phyloP scores from a whole-genome alignment of 2,329 filamentous ascomycete genomes.

The Didymella exigua region DNA sequence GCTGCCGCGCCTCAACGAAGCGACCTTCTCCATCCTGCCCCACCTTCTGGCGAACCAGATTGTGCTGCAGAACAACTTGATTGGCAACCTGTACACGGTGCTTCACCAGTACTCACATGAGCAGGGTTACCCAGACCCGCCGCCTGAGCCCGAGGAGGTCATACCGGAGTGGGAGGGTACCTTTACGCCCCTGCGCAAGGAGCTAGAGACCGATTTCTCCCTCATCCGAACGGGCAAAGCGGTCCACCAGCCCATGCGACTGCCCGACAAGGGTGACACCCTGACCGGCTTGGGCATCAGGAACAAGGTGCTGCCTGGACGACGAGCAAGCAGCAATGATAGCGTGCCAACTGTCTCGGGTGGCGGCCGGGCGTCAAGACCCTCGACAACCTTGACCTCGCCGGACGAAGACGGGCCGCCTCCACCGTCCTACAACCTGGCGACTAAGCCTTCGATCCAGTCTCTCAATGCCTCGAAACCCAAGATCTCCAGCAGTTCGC shows the following conservation, averaged over 20 bases:
- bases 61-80: slow-evolving; percentile 75
- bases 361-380: slow-evolving; percentile 37
- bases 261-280: slow-evolving; percentile 54
- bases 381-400: slow-evolving; percentile 32
- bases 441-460: slow-evolving; percentile 44
- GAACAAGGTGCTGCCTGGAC: slow-evolving; percentile 49
- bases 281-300: slow-evolving; percentile 56
- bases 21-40: slow-evolving; percentile 75
- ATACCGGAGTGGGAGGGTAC: slow-evolving; percentile 68
- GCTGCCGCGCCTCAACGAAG: slow-evolving; percentile 72
- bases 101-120: slow-evolving; percentile 75
- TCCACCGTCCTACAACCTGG: slow-evolving; percentile 35
- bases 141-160: slow-evolving; percentile 74
- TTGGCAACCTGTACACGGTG: slow-evolving; percentile 78
- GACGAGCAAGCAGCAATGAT: slow-evolving; percentile 43
- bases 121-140: slow-evolving; percentile 71
- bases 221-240: slow-evolving; percentile 71
- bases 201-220: slow-evolving; percentile 67
- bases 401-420: slow-evolving; percentile 34
- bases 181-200: slow-evolving; percentile 67
- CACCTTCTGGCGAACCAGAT: slow-evolving; percentile 73
- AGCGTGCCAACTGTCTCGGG: slow-evolving; percentile 38
- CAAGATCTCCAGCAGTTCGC: slow-evolving; percentile 40
- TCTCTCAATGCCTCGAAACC: slow-evolving; percentile 44
- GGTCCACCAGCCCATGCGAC: slow-evolving; percentile 61